Conservation (phyloP, 2,329 filamentous ascomycete species). For the Seiridium cupressi region DNA sequence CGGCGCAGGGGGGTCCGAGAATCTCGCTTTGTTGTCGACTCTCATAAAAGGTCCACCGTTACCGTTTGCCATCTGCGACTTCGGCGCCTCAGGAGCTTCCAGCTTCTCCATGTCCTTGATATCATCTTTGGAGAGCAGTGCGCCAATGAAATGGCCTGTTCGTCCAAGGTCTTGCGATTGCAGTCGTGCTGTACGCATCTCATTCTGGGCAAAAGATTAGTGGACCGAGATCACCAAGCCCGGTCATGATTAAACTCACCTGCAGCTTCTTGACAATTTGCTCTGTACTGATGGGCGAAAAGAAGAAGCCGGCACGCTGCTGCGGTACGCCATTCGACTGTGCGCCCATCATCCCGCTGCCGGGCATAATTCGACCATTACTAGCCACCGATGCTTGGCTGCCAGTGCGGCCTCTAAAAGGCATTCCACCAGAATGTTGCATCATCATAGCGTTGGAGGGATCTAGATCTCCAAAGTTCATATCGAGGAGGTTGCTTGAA, state of each 20-base stretch:
- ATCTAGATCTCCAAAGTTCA: conserved; percentile 91
- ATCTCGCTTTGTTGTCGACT: conserved; percentile 75
- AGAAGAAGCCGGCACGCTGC: conserved; percentile 71
- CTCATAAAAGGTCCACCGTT: conserved; percentile 53
- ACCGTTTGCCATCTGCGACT: conserved; percentile 48
- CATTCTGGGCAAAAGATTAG: conserved; percentile 53
- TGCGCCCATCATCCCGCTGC: conserved; percentile 44
- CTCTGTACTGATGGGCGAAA: conserved; percentile 88
- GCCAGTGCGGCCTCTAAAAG: conserved; percentile 67
- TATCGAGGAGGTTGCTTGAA: conserved; percentile 75
- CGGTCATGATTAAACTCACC: conserved; percentile 45
- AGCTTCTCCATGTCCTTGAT: conserved; percentile 57
- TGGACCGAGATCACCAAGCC: not conserved
- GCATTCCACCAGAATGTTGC: conserved; percentile 65
- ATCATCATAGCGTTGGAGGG: conserved; percentile 73
- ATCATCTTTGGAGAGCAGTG: conserved; percentile 71
- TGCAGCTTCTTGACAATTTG: conserved; percentile 87
- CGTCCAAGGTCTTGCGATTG: conserved; percentile 83
- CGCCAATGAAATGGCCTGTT: conserved; percentile 77
- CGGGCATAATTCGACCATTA: conserved; percentile 60
- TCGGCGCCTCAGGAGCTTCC: conserved; percentile 45
- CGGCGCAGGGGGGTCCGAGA: conserved; percentile 89
- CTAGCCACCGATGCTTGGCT: conserved; percentile 63
- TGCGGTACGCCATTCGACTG: conserved; percentile 63
- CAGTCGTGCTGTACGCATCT: conserved; percentile 86